Evolutionary conservation across 1,139 yeast species (phyloP).

Genomic region (Hyphopichia fennica): DNA sequence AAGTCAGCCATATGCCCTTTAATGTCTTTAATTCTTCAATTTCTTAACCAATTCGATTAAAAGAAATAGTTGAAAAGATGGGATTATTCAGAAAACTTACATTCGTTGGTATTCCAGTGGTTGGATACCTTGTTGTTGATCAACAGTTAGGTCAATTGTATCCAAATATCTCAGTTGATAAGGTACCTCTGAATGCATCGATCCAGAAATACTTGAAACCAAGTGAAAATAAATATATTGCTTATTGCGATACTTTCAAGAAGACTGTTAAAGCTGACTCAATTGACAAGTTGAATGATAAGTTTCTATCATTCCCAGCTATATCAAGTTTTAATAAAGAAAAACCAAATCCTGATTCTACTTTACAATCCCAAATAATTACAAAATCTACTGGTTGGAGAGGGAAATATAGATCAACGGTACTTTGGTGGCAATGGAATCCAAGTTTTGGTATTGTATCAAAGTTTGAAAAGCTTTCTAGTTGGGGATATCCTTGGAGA

Average conservation of each 20-base stretch:
- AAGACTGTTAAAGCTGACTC: background rate
- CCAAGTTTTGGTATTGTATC: background rate
- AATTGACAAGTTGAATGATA: background rate
- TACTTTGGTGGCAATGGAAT: slow-evolving; percentile 6
- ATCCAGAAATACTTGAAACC: background rate
- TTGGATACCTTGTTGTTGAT: background rate
- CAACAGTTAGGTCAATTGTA: background rate
- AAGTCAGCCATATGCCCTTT: background rate
- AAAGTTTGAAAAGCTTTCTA: slow-evolving; percentile 4
- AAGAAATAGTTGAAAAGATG: background rate
- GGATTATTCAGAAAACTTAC: background rate
- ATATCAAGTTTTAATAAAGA: background rate
- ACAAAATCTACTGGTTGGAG: background rate
- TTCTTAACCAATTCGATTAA: background rate
- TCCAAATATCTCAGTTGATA: background rate
- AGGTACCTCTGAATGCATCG: background rate
- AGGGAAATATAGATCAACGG: background rate
- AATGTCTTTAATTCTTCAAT: too few species aligned
- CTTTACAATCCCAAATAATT: background rate
- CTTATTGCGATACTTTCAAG: background rate
- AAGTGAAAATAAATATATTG: background rate
- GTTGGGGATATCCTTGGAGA: slow-evolving; percentile 7
- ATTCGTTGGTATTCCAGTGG: background rate
- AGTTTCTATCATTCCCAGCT: background rate
- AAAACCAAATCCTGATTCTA: background rate